Evolutionary conservation across 495 filamentous ascomycete genomes (phyloP).

Genomic region (Hypoxylon lienhwacheense): DNA sequence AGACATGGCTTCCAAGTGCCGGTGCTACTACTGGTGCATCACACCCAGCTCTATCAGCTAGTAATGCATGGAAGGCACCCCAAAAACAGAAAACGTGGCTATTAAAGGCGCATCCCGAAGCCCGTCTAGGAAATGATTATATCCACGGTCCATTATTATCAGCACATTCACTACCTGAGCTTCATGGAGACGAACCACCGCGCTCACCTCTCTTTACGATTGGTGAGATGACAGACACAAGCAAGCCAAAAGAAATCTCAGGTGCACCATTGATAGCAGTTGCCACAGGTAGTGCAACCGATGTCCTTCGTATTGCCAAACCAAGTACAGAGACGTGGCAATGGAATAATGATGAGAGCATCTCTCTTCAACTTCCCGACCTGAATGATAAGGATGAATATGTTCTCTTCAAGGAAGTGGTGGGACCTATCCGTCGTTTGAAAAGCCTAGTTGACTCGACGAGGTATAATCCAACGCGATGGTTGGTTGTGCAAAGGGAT

Average conservation of each 20-base stretch:
- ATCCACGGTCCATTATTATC: conserved; percentile 36
- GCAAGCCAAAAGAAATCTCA: conserved; percentile 15
- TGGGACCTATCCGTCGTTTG: conserved; percentile 64
- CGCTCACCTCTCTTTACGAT: conserved; percentile 38
- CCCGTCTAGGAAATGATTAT: conserved; percentile 37
- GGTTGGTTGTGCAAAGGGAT: conserved; percentile 65
- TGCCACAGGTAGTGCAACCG: conserved; percentile 53
- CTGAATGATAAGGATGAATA: conserved; percentile 39
- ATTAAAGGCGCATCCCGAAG: conserved; percentile 43
- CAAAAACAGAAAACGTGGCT: conserved; percentile 44
- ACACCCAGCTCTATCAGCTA: conserved; percentile 14
- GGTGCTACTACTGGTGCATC: conserved; percentile 3
- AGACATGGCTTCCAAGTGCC: conserved; percentile 41
- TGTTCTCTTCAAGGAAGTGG: conserved; percentile 58
- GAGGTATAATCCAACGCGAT: conserved; percentile 51
- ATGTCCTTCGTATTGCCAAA: conserved; percentile 54
- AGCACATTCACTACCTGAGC: conserved; percentile 22
- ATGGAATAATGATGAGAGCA: conserved; percentile 48
- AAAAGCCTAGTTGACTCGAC: conserved; percentile 60
- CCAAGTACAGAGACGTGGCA: conserved; percentile 46
- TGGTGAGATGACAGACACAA: conserved; percentile 44
- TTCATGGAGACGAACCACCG: neutral
- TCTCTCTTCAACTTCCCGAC: conserved; percentile 45
- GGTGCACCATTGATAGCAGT: conserved; percentile 49
- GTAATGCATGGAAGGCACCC: conserved; percentile 16